phyloP scores from a whole-genome alignment of 768 basidiomycete species.

The Collybia nuda region DNA sequence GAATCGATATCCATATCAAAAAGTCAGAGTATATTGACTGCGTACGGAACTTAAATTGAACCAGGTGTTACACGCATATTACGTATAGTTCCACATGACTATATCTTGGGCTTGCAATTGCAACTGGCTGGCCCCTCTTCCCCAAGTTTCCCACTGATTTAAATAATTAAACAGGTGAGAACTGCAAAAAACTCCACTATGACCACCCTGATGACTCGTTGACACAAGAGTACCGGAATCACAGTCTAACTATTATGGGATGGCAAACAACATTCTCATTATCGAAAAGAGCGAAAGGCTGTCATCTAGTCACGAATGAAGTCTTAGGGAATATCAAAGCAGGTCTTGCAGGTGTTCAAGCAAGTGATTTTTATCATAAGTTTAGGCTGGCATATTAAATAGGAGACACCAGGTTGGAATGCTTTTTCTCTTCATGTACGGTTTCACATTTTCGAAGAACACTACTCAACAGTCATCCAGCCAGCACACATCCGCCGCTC shows the following conservation, averaged over 20 bases:
- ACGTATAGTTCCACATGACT: too few species aligned
- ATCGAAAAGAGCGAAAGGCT: slow-evolving; percentile 54
- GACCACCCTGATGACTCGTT: background rate
- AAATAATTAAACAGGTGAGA: background rate
- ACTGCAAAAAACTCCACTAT: too few species aligned
- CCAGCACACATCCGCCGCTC: slow-evolving; percentile 73
- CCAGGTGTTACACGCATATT: too few species aligned
- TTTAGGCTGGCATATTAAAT: background rate
- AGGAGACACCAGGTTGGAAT: slow-evolving; percentile 67
- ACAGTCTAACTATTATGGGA: slow-evolving; percentile 51
- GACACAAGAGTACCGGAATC: too few species aligned
- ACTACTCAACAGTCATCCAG: slow-evolving; percentile 15
- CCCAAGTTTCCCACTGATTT: background rate
- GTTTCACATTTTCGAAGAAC: too few species aligned
- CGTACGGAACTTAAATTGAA: too few species aligned
- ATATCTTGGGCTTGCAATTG: too few species aligned
- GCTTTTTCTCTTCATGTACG: slow-evolving; percentile 83
- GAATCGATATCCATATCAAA: too few species aligned
- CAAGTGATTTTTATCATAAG: slow-evolving; percentile 18
- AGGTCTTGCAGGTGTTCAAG: slow-evolving; percentile 69
- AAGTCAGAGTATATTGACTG: too few species aligned
- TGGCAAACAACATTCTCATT: slow-evolving; percentile 89
- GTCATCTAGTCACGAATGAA: slow-evolving; percentile 83
- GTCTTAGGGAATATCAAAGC: slow-evolving; percentile 64
- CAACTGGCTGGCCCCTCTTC: too few species aligned